Evolutionary conservation across 2,329 filamentous ascomycete species (phyloP), one percentile per base, ranked within the genome.

Genomic region (Talaromyces sp.): DNA sequence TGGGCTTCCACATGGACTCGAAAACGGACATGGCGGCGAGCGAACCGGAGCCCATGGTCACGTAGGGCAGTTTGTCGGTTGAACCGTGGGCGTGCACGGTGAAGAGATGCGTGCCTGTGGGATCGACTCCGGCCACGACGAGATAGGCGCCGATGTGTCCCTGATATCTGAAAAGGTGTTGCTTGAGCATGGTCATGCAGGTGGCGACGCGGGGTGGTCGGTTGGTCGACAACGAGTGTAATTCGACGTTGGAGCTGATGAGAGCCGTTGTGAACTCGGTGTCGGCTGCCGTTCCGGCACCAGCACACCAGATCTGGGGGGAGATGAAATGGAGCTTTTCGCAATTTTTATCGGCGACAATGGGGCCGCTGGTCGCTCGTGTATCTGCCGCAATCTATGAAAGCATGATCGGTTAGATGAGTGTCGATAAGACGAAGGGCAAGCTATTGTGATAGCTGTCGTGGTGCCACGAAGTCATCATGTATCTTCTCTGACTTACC

Each of bases 261-360:
- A 99, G 88, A 75, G 93, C 90, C 64, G 95, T 99, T 70, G 95
- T 99, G 84, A 99, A 99, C 82, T 99, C 95, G 69, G 93, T 98
- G 79, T 99, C 95, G 72, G 95, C 95, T 66, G 95, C 95, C 58
- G 95, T 99, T 78, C 96, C 95, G 69, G 95, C 96, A 70, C 95
- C 95, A 9, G 95, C 95, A 80, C 95, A 99, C 95, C 95, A 99
- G 80, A 99, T 99, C 79, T 97, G 92, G 64, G 95, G 93, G 48
- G 95, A 85, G 78, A 99, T 99, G 84, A 96, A 99, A 83, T 99
- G 95, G 68, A 99, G 88, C 83, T 99, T 99, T 82, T 99, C 93
- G 83, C 95, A 98, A 86, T 99, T 99, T 91, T 99, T 99, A 86
- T 99, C 95, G 79, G 96, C 96, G 71, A 99, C 95, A 80, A 99